These are phyloP conservation scores for Candida coleopterorum DNA, from an alignment of 805 yeast genomes.

Conservation along the genomic window DNA sequence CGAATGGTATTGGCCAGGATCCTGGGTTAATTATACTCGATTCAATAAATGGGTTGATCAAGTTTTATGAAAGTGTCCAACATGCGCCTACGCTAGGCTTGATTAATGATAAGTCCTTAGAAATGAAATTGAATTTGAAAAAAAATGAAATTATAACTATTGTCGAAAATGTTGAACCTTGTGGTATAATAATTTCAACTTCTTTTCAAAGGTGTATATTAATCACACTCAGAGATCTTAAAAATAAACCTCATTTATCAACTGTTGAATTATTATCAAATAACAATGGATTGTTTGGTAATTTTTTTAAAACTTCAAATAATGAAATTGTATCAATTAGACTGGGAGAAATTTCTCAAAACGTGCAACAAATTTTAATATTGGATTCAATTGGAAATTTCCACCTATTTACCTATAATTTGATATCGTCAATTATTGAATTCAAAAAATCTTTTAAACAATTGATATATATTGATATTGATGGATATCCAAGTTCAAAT, in stretches of 20 bases:
- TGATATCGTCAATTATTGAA: conserved; percentile 24
- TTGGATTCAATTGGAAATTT: conserved; percentile 45
- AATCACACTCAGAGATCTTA: conserved; percentile 58
- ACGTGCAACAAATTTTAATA: conserved; percentile 35
- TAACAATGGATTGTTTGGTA: conserved; percentile 6
- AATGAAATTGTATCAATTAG: conserved; percentile 57
- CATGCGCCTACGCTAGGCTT: conserved; percentile 64
- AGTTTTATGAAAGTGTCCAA: conserved; percentile 71
- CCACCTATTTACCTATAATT: conserved; percentile 23
- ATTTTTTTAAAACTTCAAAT: conserved; percentile 6
- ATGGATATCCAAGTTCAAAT: conserved; percentile 45
- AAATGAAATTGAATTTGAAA: conserved; percentile 36
- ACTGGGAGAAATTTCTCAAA: conserved; percentile 47
- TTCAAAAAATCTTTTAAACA: conserved; percentile 26
- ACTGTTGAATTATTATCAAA: conserved; percentile 26
- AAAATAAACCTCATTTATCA: conserved; percentile 54
- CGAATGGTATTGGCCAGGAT: conserved; percentile 42
- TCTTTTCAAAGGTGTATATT: conserved; percentile 62
- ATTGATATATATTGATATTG: conserved; percentile 28
- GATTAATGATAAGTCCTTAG: conserved; percentile 41
- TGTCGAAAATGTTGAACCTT: conserved; percentile 62
- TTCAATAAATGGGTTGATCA: conserved; percentile 51
- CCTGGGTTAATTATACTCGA: conserved; percentile 74
- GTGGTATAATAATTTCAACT: conserved; percentile 70
- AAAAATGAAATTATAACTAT: conserved; percentile 53